A percentile compares a stretch with the other conserved stretches of the same genome.
phyloP scores from a whole-genome alignment of 306 rosid genomes.

The Acacia crassicarpa region DNA sequence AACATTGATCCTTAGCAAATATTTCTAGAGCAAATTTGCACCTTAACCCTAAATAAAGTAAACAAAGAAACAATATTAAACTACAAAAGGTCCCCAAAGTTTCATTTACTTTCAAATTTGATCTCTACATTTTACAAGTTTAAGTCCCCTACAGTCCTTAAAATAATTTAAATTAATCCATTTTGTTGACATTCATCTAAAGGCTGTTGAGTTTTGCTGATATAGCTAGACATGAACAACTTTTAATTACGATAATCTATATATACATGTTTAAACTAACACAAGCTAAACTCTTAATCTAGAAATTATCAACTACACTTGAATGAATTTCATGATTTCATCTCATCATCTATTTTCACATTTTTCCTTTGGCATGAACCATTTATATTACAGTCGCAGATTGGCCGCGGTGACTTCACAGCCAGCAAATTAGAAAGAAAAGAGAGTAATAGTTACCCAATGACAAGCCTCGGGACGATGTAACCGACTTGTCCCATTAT shows the following conservation, averaged over 20 bases:
- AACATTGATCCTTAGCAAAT: too few relatives aligned
- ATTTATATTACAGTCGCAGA: background rate
- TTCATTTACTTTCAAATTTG: too few relatives aligned
- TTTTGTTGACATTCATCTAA: too few relatives aligned
- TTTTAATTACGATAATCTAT: background rate
- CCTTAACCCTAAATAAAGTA: too few relatives aligned
- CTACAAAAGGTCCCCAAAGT: too few relatives aligned
- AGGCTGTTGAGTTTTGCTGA: too few relatives aligned
- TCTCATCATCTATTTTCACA: background rate
- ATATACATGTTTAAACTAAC: background rate
- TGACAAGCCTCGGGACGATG: conserved; percentile 74
- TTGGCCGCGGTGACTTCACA: background rate
- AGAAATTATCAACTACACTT: background rate
- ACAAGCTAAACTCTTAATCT: background rate
- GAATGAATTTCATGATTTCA: background rate
- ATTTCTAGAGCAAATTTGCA: too few relatives aligned
- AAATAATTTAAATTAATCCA: too few relatives aligned
- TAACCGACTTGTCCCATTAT: conserved; percentile 77
- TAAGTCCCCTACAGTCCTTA: too few relatives aligned
- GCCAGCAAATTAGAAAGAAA: background rate
- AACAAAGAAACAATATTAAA: too few relatives aligned
- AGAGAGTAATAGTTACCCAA: conserved; percentile 56
- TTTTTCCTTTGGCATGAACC: background rate
- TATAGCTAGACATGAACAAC: too few relatives aligned
- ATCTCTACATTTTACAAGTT: too few relatives aligned